A percentile compares a stretch with the other conserved stretches of the same genome.
Evolutionary conservation across 345 rosid genomes (phyloP).

Genomic region (Mallotus nudiflorus): DNA sequence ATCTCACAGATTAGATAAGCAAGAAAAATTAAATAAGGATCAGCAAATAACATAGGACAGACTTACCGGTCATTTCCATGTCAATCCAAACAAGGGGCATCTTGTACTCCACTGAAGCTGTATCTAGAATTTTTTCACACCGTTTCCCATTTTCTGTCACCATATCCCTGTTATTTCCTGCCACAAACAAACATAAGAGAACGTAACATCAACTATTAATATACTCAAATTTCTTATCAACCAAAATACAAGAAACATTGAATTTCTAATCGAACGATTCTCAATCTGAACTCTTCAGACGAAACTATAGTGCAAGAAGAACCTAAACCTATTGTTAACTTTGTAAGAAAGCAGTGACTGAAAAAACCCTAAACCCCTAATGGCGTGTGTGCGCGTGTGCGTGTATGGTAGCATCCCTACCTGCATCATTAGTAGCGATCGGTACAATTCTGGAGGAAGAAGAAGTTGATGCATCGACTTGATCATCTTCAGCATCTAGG

Average conservation of each 20-base stretch:
- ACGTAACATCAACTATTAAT: too few species aligned
- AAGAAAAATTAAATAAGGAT: neutral
- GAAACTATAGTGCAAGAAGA: too few species aligned
- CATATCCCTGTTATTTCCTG: constrained; percentile 33
- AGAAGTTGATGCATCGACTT: constrained; percentile 18
- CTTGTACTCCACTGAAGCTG: constrained; percentile 32
- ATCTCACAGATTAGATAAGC: neutral
- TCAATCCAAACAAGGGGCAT: constrained; percentile 96
- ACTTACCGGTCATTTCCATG: constrained; percentile 90
- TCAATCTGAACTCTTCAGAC: neutral
- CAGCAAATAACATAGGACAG: neutral
- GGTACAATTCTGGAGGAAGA: constrained; percentile 9
- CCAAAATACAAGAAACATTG: neutral
- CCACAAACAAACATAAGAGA: neutral
- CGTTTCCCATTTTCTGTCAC: constrained; percentile 1
- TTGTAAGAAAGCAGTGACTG: neutral
- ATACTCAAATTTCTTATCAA: too few species aligned
- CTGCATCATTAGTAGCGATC: neutral
- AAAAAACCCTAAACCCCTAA: neutral
- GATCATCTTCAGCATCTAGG: constrained; percentile 47
- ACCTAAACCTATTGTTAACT: too few species aligned
- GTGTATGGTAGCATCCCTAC: neutral
- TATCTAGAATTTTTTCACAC: constrained; percentile 1
- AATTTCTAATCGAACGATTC: neutral
- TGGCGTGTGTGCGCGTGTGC: neutral